Evolutionary conservation across 2,329 filamentous ascomycete species (phyloP).

Genomic region (Gliomastix tumulicola): DNA sequence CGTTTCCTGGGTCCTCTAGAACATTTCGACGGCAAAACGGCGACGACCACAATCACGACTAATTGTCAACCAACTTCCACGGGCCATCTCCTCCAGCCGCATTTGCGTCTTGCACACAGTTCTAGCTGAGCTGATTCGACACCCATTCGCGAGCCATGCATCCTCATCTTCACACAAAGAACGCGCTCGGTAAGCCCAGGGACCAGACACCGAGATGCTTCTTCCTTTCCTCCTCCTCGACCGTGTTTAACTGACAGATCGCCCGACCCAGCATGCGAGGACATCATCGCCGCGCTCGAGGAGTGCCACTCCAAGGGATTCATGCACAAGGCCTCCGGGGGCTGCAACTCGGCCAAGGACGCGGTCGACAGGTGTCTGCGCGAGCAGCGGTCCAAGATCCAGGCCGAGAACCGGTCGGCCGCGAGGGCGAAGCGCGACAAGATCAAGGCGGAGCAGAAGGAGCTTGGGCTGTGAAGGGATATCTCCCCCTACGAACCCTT

Average conservation of each 20-base stretch:
- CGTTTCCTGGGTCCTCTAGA: too few species aligned
- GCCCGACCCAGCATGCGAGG: constrained; percentile 94
- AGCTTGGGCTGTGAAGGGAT: constrained; percentile 23
- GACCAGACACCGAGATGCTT: too few species aligned
- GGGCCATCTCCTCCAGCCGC: too few species aligned
- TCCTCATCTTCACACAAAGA: constrained; percentile 91
- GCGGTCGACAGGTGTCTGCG: constrained; percentile 81
- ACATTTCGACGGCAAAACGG: too few species aligned
- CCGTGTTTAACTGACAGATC: too few species aligned
- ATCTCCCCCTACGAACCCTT: too few species aligned
- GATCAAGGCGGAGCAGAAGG: constrained; percentile 66
- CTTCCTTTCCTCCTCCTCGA: background rate
- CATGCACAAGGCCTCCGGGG: constrained; percentile 82
- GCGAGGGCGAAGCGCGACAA: constrained; percentile 62
- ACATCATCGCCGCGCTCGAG: constrained; percentile 88
- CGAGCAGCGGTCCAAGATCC: constrained; percentile 71
- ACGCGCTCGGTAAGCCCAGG: constrained; percentile 73
- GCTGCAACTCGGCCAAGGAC: constrained; percentile 82
- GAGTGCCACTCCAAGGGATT: constrained; percentile 93
- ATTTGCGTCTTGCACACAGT: too few species aligned
- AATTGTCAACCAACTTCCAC: too few species aligned
- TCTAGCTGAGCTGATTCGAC: too few species aligned
- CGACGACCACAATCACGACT: too few species aligned
- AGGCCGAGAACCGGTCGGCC: constrained; percentile 64
- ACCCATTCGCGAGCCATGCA: constrained; percentile 75